phyloP scores from a whole-genome alignment of 768 basidiomycete genomes.

The Atractiella rhizophila region DNA sequence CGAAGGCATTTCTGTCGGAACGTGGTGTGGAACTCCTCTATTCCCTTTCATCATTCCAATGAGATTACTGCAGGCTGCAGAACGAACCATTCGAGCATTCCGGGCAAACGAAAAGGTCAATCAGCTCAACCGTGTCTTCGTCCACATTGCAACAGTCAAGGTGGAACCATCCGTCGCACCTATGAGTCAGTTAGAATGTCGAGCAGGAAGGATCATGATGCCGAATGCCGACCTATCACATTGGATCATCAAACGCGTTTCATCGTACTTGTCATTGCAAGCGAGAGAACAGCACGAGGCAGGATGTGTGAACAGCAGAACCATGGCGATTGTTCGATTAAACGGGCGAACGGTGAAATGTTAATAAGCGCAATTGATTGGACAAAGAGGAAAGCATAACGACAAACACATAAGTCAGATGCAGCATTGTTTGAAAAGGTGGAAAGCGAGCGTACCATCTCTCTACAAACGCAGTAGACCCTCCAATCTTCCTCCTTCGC shows the following conservation, averaged over 20 bases:
- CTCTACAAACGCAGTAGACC: too few relatives aligned
- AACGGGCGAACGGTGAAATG: too few relatives aligned
- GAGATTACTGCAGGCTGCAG: not conserved
- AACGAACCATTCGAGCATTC: slow-evolving; percentile 46
- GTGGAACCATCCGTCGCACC: slow-evolving; percentile 91
- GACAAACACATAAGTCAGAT: too few relatives aligned
- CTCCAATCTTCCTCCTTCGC: too few relatives aligned
- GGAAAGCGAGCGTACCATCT: too few relatives aligned
- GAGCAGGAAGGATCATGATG: not conserved
- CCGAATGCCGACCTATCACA: slow-evolving; percentile 46
- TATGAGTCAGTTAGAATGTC: slow-evolving; percentile 20
- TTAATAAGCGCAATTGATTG: too few relatives aligned
- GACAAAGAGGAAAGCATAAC: too few relatives aligned
- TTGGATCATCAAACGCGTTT: slow-evolving; percentile 72
- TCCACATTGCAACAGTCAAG: slow-evolving; percentile 58
- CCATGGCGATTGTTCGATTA: too few relatives aligned
- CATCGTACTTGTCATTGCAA: slow-evolving; percentile 65
- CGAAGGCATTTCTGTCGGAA: slow-evolving; percentile 23
- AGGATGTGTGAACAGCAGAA: too few relatives aligned
- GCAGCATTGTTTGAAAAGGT: too few relatives aligned
- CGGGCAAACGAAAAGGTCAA: slow-evolving; percentile 80
- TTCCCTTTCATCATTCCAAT: not conserved
- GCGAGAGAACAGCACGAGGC: not conserved
- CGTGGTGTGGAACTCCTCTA: slow-evolving; percentile 14
- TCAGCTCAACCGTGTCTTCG: slow-evolving; percentile 56